A percentile compares a stretch with the other conserved stretches of the same genome.
Evolutionary conservation across 2,329 filamentous ascomycete species (phyloP).

Genomic region (Penicillium sp.): DNA sequence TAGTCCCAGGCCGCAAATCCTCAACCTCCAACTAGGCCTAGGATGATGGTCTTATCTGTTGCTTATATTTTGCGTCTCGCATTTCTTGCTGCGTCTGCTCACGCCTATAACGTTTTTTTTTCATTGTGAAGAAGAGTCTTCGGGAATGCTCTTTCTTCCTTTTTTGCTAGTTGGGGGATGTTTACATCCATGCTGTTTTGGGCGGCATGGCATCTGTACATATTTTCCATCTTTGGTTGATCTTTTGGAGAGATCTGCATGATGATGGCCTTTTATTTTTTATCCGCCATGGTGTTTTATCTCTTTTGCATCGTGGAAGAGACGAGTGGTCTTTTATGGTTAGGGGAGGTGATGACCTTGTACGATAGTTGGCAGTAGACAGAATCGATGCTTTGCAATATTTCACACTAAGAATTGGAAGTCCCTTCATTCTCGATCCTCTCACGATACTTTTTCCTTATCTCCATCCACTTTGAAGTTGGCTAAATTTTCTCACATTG

Average conservation of each 20-base stretch:
- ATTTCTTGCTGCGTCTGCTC: conserved; percentile 5
- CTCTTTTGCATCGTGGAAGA: conserved; percentile 3
- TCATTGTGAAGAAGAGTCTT: conserved; percentile 1
- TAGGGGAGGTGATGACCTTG: conserved; percentile 16
- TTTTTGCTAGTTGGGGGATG: conserved; percentile 8
- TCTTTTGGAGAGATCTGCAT: conserved; percentile 15
- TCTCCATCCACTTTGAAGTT: too few species aligned
- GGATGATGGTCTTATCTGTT: conserved; percentile 1
- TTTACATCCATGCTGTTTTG: conserved; percentile 9
- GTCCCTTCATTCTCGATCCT: too few species aligned
- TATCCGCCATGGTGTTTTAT: conserved; percentile 8
- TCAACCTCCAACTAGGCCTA: conserved; percentile 22
- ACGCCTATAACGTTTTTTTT: conserved; percentile 2
- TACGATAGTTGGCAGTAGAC: conserved; percentile 24
- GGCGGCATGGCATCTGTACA: conserved; percentile 21
- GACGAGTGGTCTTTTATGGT: conserved; percentile 10
- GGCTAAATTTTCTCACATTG: too few species aligned
- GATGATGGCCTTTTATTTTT: conserved; percentile 6
- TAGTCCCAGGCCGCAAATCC: conserved; percentile 42
- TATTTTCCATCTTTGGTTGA: conserved; percentile 22
- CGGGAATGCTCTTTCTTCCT: conserved; percentile 8
- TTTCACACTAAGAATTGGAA: background rate
- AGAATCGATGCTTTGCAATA: conserved; percentile 18
- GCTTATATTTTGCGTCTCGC: conserved; percentile 11
- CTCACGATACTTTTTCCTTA: too few species aligned